These are phyloP conservation scores for Fusarium sp. DNA, from an alignment of 2,329 filamentous ascomycete species.

Conservation along the genomic window DNA sequence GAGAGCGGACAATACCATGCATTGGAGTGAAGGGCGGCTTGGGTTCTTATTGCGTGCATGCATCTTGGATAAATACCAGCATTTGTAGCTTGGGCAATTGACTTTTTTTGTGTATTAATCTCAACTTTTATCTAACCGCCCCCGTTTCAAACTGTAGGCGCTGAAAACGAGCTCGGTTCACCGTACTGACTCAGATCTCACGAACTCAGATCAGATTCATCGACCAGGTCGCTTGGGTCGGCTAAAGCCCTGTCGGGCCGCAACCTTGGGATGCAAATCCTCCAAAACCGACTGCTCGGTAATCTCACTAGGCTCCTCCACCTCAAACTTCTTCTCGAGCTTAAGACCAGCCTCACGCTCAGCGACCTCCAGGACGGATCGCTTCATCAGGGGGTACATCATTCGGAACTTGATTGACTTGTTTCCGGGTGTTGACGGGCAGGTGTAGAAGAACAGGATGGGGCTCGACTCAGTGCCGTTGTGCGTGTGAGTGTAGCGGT, in stretches of 20 bases:
- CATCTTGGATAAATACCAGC: constrained; percentile 43
- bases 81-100: constrained; percentile 42
- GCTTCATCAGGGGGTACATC: constrained; percentile 79
- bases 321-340: constrained; percentile 75
- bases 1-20: constrained; percentile 38
- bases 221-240: constrained; percentile 82
- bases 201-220: constrained; percentile 52
- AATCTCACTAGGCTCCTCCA: constrained; percentile 74
- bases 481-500: constrained; percentile 69
- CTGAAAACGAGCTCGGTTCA: background rate
- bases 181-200: background rate
- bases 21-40: constrained; percentile 30
- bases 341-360: constrained; percentile 70
- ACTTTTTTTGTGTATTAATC: constrained; percentile 33
- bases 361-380: constrained; percentile 71
- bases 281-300: constrained; percentile 70
- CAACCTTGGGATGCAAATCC: constrained; percentile 73
- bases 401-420: constrained; percentile 84
- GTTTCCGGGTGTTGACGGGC: constrained; percentile 69
- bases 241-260: constrained; percentile 74
- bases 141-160: background rate
- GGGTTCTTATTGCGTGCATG: constrained; percentile 39
- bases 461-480: constrained; percentile 62
- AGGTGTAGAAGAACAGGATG: constrained; percentile 84
- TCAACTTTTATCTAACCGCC: background rate